Base-by-base conservation (phyloP, 371 early-diverging fungal species). In the Umbelopsis sp. region DNA sequence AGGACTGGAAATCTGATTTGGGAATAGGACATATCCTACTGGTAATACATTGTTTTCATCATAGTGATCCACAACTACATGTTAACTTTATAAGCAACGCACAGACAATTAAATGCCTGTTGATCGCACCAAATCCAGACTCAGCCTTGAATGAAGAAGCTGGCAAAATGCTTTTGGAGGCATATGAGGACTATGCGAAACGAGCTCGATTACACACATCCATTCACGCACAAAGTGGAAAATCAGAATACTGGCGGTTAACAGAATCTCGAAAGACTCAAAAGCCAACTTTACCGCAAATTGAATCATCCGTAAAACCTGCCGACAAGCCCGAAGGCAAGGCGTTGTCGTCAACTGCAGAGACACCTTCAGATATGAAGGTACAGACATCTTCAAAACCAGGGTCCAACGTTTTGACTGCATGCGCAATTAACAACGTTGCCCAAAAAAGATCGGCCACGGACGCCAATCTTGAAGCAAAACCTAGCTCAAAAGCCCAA, bases 91-190 rank as follows among this genome's bases (percentile, higher is more conserved):
- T 46, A 44, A 35, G 44, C 46, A 45, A 44, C 67, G 20, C 53
- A 18, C 70, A 94, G 88, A 93, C 94, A 0, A 87, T 97, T 70
- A 95, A 95, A 71, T 95, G 96, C 76, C 75, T 97, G 51, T 78
- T 97, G 68, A 95, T 96, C 65, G 91, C 86, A n/a, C 97, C 97
- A 11, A 97, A 96, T 72, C 90, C 96, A 32, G 96, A 97, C 72
- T 94, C 94, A 0, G 96, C 96, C 18, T 79, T 97, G 65, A 97
- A 97, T 69, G 96, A 95, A 72, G 96, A 96, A 70, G 96, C 96
- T 0, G 97, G 95, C 5, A 83, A 85, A 44, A 81, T 94, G 44
- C 82, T 96, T n/a, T 75, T 96, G 46, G 97, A 95, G 65, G 87
- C 88, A 22, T 96, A 95, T 69, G 91, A 89, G 2, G 90, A 88